Conservation (phyloP, 495 filamentous ascomycete genomes). For the Penicillium lividum region DNA sequence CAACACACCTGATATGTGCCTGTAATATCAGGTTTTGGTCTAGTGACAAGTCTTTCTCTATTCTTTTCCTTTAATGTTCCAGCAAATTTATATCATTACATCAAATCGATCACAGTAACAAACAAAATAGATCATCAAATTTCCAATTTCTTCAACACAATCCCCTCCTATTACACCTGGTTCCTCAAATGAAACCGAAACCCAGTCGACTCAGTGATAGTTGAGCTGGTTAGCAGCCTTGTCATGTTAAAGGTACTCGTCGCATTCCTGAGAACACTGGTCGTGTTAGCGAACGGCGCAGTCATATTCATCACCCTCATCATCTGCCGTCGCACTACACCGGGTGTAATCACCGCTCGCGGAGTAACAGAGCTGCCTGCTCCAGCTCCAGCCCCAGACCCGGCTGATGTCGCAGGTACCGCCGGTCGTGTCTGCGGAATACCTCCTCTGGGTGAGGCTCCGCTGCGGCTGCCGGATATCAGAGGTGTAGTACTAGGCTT, state of each 20-base stretch:
- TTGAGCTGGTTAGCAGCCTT: background rate
- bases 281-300: conserved; percentile 23
- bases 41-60: no score
- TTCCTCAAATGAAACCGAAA: conserved; percentile 6
- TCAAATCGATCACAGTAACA: background rate
- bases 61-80: background rate
- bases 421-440: background rate
- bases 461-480: conserved; percentile 7
- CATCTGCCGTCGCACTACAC: conserved; percentile 17
- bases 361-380: conserved; percentile 3
- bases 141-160: background rate
- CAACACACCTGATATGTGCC: background rate
- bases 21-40: background rate
- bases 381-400: background rate
- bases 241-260: conserved; percentile 18
- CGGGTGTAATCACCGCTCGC: conserved; percentile 12
- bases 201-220: background rate
- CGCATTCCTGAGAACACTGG: conserved; percentile 15
- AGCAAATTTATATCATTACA: background rate
- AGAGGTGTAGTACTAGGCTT: conserved; percentile 5
- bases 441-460: background rate
- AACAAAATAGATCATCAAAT: background rate
- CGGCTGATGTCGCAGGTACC: conserved; percentile 11
- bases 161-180: background rate
- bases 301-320: conserved; percentile 16